Base-by-base conservation (phyloP, 2,329 filamentous ascomycete species). In the Ciborinia camelliae region DNA sequence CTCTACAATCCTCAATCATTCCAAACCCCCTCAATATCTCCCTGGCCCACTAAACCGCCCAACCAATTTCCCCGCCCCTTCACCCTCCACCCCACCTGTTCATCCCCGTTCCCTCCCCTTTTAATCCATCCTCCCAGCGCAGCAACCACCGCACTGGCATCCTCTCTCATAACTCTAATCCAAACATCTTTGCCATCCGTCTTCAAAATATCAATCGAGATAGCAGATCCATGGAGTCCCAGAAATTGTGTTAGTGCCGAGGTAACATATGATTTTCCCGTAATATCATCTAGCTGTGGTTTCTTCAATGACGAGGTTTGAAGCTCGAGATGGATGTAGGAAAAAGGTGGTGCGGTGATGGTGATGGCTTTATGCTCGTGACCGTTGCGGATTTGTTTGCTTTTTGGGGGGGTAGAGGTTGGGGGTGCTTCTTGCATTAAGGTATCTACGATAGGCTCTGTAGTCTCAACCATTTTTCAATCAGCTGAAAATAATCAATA, bases 201-300 rank as follows among this genome's bases (percentile, higher is more conserved):
- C 70, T 87, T 85, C 41, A 94, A 81, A 26, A 93, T 85, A 72
- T 94, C 91, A 64, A 92, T 73, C 1, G 87, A 78, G 4, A 93
- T 86, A 14, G 85, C 86, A 2, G 81, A 77, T 14, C 91, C 91
- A 0, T 85, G 86, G 23, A 85, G 77, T 26, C 91, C 91, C 1
- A 94, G 83, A 71, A 90, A 92, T 67, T 89, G 84, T 1, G 79
- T 80, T 9, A 94, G 78, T 0, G 90, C 87, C 0, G 82, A 76
- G 2, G 83, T 84, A 69, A 90, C 84, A 72, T 90, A 87, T 0
- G 85, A 79, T 41, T 84, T 85, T 23, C 84, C 80, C 45, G 86
- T 87, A 3, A 92, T 77, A 3, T 81, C 78, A 75, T 92, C 89
- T 7, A 91, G 77, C 3, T 63, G 58, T 32, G 57, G 53, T 41